Evolutionary conservation across 192 early-diverging fungal genomes (phyloP), one percentile per base, ranked within the genome.

Genomic region (Umbelopsis isabellina): DNA sequence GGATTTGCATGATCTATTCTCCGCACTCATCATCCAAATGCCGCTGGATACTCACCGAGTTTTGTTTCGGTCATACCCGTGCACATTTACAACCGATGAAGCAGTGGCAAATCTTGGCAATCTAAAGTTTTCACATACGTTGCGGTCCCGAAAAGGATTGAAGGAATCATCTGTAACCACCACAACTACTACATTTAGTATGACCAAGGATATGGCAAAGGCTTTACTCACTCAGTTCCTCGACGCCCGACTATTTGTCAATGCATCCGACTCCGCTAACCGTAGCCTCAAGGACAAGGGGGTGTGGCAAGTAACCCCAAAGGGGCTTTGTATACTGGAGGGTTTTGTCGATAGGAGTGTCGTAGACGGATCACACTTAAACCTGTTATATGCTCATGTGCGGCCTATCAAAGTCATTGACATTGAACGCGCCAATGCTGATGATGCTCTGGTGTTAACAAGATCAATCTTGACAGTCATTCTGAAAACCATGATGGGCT

Each of bases 121-220:
- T 4, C 74, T 88, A 13, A 82, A 80, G 70, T 83, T 83, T 33
- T 80, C 82, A 3, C 84, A 84, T 66, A 70, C 84, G 22, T 68
- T 79, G 46, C 79, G 80, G 0, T 80, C 67, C 8, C 78, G 82
- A 1, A 84, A 80, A 44, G 74, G 83, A 64, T 79, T 83, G 18
- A 61, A 61, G 27, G 55, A 61, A 35, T 13, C 55, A 13, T 61
- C 55, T 12, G 25, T 61, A 22, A 84, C 82, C 35, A 75, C 82
- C 0, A 82, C 80, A 11, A 88, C 84, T 11, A 88, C 86, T 1
- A 85, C 85, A 8, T 86, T 88, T 69, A 83, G 80, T 23, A 83
- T 88, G 75, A 73, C 82, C 23, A 51, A 75, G 15, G 79, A 83
- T 20, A 88, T 86, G 84, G 72, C 81, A 4, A 78, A 77, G 27